These are phyloP conservation scores for Pseudogymnoascus sp. DNA, from an alignment of 2,329 filamentous ascomycete genomes.

Conservation along the genomic window DNA sequence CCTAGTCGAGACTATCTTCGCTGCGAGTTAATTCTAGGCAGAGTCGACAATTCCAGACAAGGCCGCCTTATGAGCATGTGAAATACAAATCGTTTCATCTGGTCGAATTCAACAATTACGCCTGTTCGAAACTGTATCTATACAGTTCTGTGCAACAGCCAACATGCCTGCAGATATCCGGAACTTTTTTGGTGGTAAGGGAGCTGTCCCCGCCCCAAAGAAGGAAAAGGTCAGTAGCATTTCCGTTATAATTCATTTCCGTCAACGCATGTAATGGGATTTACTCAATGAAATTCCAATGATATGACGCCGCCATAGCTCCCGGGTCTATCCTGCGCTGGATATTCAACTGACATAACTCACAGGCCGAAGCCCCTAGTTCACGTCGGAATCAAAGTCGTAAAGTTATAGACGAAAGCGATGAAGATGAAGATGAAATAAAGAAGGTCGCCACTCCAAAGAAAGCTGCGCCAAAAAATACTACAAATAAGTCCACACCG, in stretches of 20 bases:
- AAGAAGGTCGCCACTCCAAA: slow-evolving; percentile 43
- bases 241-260: neutral
- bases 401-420: slow-evolving; percentile 73
- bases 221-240: slow-evolving; percentile 25
- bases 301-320: neutral
- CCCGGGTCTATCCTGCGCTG: neutral
- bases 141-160: neutral
- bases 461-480: slow-evolving; percentile 52
- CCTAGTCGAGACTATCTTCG: neutral
- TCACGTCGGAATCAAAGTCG: slow-evolving; percentile 35
- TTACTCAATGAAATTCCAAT: neutral
- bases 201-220: slow-evolving; percentile 44
- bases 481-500: slow-evolving; percentile 27
- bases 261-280: neutral
- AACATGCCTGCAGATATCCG: slow-evolving; percentile 81
- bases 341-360: slow-evolving; percentile 10
- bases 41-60: neutral
- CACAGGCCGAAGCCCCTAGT: neutral
- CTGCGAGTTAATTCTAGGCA: neutral
- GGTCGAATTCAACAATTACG: neutral
- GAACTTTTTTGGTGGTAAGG: slow-evolving; percentile 79
- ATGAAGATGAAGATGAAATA: slow-evolving; percentile 56
- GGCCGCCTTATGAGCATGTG: neutral
- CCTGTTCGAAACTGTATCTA: neutral
- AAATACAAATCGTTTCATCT: neutral